These are phyloP conservation scores for Globisporangium parvum DNA, from an alignment of 352 stramenopile genomes.

Conservation along the genomic window DNA sequence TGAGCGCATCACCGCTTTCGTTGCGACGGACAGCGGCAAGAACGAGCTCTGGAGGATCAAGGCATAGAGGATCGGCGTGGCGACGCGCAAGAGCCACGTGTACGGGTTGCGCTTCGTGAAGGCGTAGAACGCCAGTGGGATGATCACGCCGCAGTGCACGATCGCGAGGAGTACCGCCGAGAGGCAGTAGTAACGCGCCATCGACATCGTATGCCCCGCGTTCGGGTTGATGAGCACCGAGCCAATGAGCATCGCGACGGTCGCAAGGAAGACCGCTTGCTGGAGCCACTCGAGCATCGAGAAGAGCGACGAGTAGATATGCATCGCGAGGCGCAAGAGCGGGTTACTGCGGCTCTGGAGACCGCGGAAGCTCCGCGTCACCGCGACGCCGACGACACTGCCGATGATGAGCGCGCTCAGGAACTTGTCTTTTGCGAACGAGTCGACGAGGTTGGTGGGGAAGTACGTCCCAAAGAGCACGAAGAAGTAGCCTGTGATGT, in stretches of 20 bases:
- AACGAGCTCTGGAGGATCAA: constrained; percentile 38
- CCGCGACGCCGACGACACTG: constrained; percentile 15
- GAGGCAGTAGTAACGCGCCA: constrained; percentile 44
- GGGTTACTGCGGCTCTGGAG: constrained; percentile 39
- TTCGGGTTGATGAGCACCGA: constrained; percentile 33
- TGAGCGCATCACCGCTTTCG: constrained; percentile 46
- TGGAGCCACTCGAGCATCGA: constrained; percentile 58
- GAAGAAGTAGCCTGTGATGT: constrained; percentile 39
- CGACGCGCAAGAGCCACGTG: constrained; percentile 35
- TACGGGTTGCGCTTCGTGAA: constrained; percentile 54
- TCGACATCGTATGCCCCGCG: constrained; percentile 21
- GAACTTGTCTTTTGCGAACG: constrained; percentile 33
- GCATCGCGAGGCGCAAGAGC: constrained; percentile 47
- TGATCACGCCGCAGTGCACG: constrained; percentile 39
- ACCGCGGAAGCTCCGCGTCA: constrained; percentile 14
- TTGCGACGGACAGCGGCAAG: constrained; percentile 43
- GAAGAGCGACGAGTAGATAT: constrained; percentile 54
- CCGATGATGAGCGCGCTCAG: constrained; percentile 48
- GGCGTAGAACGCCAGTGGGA: constrained; percentile 38
- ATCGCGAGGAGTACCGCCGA: constrained; percentile 15
- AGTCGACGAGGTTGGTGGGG: constrained; percentile 38
- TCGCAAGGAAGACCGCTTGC: constrained; percentile 36
- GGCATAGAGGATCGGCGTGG: constrained; percentile 41
- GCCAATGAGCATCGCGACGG: constrained; percentile 38
- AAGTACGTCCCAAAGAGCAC: constrained; percentile 38